phyloP scores from a whole-genome alignment of 495 filamentous ascomycete species.

The Choiromyces venosus region DNA sequence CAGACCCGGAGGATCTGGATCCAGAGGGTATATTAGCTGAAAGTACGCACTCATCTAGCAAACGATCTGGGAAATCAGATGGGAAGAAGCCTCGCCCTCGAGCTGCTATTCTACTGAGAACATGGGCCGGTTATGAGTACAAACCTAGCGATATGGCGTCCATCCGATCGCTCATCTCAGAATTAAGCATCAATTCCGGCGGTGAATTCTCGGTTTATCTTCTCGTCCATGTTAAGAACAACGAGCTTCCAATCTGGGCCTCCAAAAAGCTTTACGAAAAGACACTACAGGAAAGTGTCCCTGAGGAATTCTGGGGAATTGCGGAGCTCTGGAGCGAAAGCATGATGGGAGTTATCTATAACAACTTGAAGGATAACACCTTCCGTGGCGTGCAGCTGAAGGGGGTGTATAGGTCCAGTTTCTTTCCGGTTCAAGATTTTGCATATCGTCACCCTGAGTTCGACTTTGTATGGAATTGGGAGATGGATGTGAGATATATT shows the following conservation, averaged over 20 bases:
- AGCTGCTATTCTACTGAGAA: slow-evolving; percentile 65
- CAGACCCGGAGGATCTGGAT: slow-evolving; percentile 11
- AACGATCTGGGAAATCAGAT: neutral
- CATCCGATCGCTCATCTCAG: slow-evolving; percentile 67
- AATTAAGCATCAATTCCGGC: slow-evolving; percentile 65
- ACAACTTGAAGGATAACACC: slow-evolving; percentile 61
- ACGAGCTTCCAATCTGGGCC: slow-evolving; percentile 53
- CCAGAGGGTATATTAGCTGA: neutral
- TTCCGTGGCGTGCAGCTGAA: slow-evolving; percentile 63
- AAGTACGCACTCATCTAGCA: neutral
- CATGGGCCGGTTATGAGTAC: slow-evolving; percentile 62
- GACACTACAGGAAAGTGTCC: slow-evolving; percentile 61
- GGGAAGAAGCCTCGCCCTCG: slow-evolving; percentile 48
- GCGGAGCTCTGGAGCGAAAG: slow-evolving; percentile 85
- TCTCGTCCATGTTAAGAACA: slow-evolving; percentile 66
- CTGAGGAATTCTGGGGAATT: slow-evolving; percentile 81
- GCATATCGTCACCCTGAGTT: slow-evolving; percentile 86
- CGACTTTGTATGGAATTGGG: slow-evolving; percentile 97
- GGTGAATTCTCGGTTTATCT: slow-evolving; percentile 73
- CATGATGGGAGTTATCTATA: slow-evolving; percentile 84
- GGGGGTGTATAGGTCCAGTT: slow-evolving; percentile 83
- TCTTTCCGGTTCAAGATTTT: slow-evolving; percentile 93
- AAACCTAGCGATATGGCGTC: slow-evolving; percentile 64
- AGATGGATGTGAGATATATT: slow-evolving; percentile 93
- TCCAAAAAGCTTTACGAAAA: slow-evolving; percentile 52